Evolutionary conservation across 1,139 yeast species (phyloP).

Genomic region (Yamadazyma songkhlaensis): DNA sequence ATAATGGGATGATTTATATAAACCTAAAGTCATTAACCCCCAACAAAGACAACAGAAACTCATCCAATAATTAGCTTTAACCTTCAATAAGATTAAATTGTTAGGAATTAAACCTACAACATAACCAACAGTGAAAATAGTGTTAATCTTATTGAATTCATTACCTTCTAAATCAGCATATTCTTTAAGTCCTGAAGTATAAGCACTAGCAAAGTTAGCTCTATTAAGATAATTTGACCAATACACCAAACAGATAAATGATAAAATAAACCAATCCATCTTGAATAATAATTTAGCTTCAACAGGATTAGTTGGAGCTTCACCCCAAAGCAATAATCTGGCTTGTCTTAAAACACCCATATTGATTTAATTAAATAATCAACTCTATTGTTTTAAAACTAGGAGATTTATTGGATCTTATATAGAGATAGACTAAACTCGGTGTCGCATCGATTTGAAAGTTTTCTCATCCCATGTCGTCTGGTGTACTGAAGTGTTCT

Average conservation of each 20-base stretch:
- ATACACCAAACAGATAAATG: slow-evolving; percentile 53
- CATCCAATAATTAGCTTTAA: slow-evolving; percentile 55
- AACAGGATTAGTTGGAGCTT: slow-evolving; percentile 32
- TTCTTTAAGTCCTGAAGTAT: slow-evolving; percentile 60
- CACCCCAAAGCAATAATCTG: slow-evolving; percentile 33
- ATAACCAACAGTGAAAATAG: slow-evolving; percentile 60
- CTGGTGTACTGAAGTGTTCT: too few species aligned
- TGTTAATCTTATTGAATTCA: slow-evolving; percentile 46
- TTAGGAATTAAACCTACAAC: slow-evolving; percentile 58
- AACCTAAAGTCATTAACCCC: slow-evolving; percentile 53
- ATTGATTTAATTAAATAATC: background rate
- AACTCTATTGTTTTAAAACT: too few species aligned
- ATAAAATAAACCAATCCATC: slow-evolving; percentile 54
- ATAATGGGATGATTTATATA: slow-evolving; percentile 42
- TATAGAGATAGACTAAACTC: too few species aligned
- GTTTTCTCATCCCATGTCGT: too few species aligned
- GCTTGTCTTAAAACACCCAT: slow-evolving; percentile 6
- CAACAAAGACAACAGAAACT: slow-evolving; percentile 53
- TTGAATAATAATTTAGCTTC: slow-evolving; percentile 44
- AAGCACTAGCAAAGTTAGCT: slow-evolving; percentile 52
- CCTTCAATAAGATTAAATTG: slow-evolving; percentile 46
- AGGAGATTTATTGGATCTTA: too few species aligned
- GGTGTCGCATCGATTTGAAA: too few species aligned
- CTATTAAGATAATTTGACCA: slow-evolving; percentile 51
- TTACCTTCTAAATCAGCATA: slow-evolving; percentile 51